Percentiles rank a stretch among this genome's conserved stretches.
Conservation (phyloP, 2,329 filamentous ascomycete species). For the Trichoderma koningii region DNA sequence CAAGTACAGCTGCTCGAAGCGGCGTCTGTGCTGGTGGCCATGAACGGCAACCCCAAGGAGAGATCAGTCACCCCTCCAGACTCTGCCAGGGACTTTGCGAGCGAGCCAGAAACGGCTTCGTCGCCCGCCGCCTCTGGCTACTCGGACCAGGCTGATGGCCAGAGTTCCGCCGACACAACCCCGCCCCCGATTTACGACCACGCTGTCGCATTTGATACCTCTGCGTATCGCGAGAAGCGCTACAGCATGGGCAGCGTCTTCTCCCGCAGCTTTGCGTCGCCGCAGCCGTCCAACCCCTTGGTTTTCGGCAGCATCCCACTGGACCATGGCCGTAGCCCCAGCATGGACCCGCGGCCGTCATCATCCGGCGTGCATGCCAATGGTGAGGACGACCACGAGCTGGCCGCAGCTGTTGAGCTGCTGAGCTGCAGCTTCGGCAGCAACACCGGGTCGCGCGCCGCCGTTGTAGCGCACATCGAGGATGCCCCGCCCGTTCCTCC, state of each 20-base stretch:
- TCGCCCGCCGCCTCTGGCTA: slow-evolving; percentile 81
- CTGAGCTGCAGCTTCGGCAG: slow-evolving; percentile 91
- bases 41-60: slow-evolving; percentile 63
- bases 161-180: slow-evolving; percentile 89
- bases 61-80: slow-evolving; percentile 63
- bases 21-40: slow-evolving; percentile 90
- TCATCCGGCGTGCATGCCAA: slow-evolving; percentile 76
- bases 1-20: slow-evolving; percentile 97
- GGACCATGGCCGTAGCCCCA: slow-evolving; percentile 69
- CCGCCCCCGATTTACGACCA: slow-evolving; percentile 76
- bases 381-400: slow-evolving; percentile 80
- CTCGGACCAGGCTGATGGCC: slow-evolving; percentile 73
- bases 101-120: slow-evolving; percentile 80
- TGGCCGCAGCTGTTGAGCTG: slow-evolving; percentile 87
- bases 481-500: slow-evolving; percentile 87
- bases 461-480: slow-evolving; percentile 61
- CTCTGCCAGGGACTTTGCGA: slow-evolving; percentile 68
- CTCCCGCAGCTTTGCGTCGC: slow-evolving; percentile 81
- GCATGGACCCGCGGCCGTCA: slow-evolving; percentile 72
- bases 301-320: slow-evolving; percentile 53
- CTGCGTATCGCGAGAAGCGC: slow-evolving; percentile 58
- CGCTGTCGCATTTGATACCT: slow-evolving; percentile 56
- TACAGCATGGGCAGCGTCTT: slow-evolving; percentile 60
- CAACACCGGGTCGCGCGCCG: slow-evolving; percentile 63
- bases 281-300: slow-evolving; percentile 63